Base-by-base conservation (phyloP, 169 alveolate genomes). In the Eimeria maxima region DNA sequence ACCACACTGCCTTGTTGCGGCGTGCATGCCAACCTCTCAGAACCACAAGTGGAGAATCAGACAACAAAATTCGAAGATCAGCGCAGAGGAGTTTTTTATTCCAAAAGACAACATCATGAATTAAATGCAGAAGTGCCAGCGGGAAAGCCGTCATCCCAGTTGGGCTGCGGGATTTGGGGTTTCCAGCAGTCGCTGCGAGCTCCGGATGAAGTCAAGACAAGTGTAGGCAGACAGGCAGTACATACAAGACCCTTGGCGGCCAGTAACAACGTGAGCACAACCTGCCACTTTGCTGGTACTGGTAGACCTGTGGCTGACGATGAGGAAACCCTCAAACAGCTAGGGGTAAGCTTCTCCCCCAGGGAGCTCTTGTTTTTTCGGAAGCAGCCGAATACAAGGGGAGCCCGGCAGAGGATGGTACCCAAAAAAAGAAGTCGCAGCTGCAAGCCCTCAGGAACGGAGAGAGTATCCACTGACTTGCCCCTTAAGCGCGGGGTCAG, bases 121-220 rank as follows among this genome's bases (percentile, higher is more conserved):
- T 42, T 14, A 42, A 60, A 44, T 55, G 50, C 93, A 18, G 93
- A 13, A 42, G 60, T 86, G 8, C 65, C 93, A 14, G 93, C 93
- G 24, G 93, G 93, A 3, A 86, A 60, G 47, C 93, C 93, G 5
- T 86, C 93, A 18, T 55, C 81, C 3, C 45, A 86, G 60, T 11
- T 47, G 44, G 81, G 38, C 27, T 42, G 76, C n/a, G 80, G 11
- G 5, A 63, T 16, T 10, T 86, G 93, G 93, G 93, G 63, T 24
- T 86, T 86, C 38, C 53, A 81, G 7, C 55, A 42, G n/a, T 86
- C 93, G 27, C 65, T 86, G 65, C 93, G 93, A 3, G 33, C 93
- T 4, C n/a, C 93, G 4, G 60, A 45, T n/a, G 93, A 55, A 22
- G 38, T 71, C 27, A 86, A 55, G 81, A 71, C 93, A 18, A 42